Conservation (phyloP, 192 early-diverging fungal species). For the Backusella parvicylindrica region DNA sequence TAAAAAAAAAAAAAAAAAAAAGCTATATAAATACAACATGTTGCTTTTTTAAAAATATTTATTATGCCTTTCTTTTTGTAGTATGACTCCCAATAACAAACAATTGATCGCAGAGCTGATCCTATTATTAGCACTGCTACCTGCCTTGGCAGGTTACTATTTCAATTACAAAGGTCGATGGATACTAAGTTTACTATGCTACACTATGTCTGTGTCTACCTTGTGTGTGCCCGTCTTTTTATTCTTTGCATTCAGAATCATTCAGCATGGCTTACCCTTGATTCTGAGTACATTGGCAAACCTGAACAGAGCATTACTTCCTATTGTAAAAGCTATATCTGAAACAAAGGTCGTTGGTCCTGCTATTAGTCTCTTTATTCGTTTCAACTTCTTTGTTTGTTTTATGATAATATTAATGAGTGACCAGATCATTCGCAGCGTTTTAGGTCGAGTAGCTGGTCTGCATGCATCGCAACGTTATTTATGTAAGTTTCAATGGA, state of each 20-base stretch:
- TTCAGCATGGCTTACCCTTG: constrained; percentile 26
- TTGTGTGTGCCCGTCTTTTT: constrained; percentile 13
- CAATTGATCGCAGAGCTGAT: neutral
- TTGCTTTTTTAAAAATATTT: neutral
- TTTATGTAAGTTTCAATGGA: constrained; percentile 22
- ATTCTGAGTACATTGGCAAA: constrained; percentile 8
- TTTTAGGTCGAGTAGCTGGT: constrained; percentile 25
- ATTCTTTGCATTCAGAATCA: constrained; percentile 16
- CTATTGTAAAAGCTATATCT: constrained; percentile 22
- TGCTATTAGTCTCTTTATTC: constrained; percentile 17
- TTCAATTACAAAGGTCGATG: constrained; percentile 10
- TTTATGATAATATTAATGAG: constrained; percentile 24
- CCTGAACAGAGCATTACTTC: constrained; percentile 6
- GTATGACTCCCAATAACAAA: neutral
- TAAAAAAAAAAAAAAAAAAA: neutral
- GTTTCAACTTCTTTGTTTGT: constrained; percentile 28
- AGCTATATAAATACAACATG: neutral
- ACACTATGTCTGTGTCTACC: constrained; percentile 14
- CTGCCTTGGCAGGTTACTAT: constrained; percentile 8
- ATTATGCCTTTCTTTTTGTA: neutral
- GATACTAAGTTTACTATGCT: constrained; percentile 12
- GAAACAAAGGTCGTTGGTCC: constrained; percentile 25
- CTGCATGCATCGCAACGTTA: constrained; percentile 21
- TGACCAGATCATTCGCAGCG: constrained; percentile 20
- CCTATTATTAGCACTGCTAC: neutral